Evolutionary conservation across 257 asterid genomes (phyloP).

Genomic region (Leonotis leonurus): DNA sequence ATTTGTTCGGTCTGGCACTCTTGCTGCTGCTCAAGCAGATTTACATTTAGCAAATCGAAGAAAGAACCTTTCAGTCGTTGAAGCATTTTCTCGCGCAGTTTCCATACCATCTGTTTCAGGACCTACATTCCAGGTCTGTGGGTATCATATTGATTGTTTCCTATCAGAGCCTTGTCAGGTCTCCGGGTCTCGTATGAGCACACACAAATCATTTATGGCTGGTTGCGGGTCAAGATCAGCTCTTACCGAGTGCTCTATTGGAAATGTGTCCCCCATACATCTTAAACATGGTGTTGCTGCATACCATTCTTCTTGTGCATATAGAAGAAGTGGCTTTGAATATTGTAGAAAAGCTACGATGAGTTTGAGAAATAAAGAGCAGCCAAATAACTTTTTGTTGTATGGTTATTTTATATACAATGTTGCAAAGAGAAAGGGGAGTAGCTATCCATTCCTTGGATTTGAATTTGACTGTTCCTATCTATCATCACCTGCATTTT

Average conservation of each 20-base stretch:
- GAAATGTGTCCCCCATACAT: constrained; percentile 30
- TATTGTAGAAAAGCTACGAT: constrained; percentile 49
- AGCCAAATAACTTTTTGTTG: constrained; percentile 52
- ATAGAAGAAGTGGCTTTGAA: constrained; percentile 30
- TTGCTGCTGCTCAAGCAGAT: constrained; percentile 67
- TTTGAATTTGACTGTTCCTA: constrained; percentile 45
- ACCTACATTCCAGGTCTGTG: constrained; percentile 62
- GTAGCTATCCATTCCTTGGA: constrained; percentile 34
- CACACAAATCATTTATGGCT: constrained; percentile 47
- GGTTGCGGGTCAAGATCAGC: constrained; percentile 42
- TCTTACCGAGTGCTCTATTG: constrained; percentile 26
- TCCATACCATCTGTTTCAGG: constrained; percentile 82
- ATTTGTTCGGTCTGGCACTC: constrained; percentile 45
- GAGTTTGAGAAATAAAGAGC: constrained; percentile 57
- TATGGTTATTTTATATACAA: constrained; percentile 61
- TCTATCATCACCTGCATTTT: constrained; percentile 42
- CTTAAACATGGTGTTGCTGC: constrained; percentile 31
- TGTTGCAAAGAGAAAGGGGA: constrained; percentile 47
- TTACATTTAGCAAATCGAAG: constrained; percentile 43
- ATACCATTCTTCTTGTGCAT: constrained; percentile 31
- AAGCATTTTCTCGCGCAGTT: constrained; percentile 63
- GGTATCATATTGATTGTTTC: constrained; percentile 52
- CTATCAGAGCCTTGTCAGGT: constrained; percentile 42
- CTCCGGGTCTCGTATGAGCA: constrained; percentile 20
- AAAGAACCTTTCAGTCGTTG: constrained; percentile 57